A percentile compares a stretch with the other conserved stretches of the same genome.
Evolutionary conservation across 306 rosid genomes (phyloP).

Genomic region (Citrullus colocynthis): DNA sequence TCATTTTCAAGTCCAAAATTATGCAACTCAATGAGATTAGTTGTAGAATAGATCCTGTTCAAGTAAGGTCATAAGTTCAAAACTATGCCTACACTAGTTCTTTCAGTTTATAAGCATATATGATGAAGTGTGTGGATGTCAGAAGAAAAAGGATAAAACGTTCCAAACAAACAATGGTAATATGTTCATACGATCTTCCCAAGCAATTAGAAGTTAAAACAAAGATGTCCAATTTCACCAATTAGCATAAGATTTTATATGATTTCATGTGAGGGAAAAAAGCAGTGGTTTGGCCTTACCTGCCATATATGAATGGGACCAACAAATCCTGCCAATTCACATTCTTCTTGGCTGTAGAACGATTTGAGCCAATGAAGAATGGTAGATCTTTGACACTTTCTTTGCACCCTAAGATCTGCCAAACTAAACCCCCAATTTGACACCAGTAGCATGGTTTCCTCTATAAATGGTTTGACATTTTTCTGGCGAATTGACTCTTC

Average conservation of each 20-base stretch:
- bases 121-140: background rate
- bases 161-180: background rate
- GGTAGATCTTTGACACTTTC: constrained; percentile 53
- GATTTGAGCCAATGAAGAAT: constrained; percentile 80
- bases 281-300: constrained; percentile 31
- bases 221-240: background rate
- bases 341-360: constrained; percentile 61
- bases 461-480: constrained; percentile 48
- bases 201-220: background rate
- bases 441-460: constrained; percentile 76
- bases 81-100: background rate
- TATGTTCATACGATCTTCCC: background rate
- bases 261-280: background rate
- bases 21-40: background rate
- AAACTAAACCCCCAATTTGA: constrained; percentile 77
- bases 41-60: no score
- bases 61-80: no score
- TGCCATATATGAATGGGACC: constrained; percentile 91
- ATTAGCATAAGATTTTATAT: background rate
- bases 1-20: background rate
- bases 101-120: background rate
- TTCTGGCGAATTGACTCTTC: constrained; percentile 91
- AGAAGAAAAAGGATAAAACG: background rate
- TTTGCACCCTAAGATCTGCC: constrained; percentile 61
- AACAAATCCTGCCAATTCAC: constrained; percentile 67